Conservation (phyloP, 2,329 filamentous ascomycete species). For the Oidium heveae region DNA sequence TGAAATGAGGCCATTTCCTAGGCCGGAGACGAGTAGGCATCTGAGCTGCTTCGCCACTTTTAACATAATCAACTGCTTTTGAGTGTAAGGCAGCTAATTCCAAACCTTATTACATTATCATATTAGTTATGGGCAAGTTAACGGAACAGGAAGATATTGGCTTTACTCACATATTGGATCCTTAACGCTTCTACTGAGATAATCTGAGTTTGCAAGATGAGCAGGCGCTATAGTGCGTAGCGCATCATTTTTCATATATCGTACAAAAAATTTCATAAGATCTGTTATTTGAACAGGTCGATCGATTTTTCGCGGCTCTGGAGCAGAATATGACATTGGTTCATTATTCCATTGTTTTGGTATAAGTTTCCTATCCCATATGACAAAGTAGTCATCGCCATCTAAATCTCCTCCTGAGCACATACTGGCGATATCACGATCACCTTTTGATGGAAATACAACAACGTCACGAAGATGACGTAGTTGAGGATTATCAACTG, state of each 20-base stretch:
- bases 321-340: conserved; percentile 52
- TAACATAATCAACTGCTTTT: conserved; percentile 78
- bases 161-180: conserved; percentile 33
- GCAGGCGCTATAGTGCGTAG: conserved; percentile 57
- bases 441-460: conserved; percentile 62
- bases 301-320: conserved; percentile 27
- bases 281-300: conserved; percentile 45
- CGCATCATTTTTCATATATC: conserved; percentile 76
- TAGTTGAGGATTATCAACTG: conserved; percentile 49
- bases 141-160: neutral
- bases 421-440: conserved; percentile 74
- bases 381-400: conserved; percentile 82
- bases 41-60: conserved; percentile 55
- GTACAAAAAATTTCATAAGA: conserved; percentile 65
- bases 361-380: conserved; percentile 62
- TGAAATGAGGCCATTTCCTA: conserved; percentile 57
- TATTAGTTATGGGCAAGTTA: conserved; percentile 2
- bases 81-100: conserved; percentile 63
- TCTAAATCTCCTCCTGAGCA: conserved; percentile 89
- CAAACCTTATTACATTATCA: conserved; percentile 23
- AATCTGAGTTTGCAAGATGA: conserved; percentile 58
- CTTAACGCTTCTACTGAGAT: conserved; percentile 31
- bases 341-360: conserved; percentile 42
- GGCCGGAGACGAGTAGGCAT: conserved; percentile 37
- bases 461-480: conserved; percentile 63